A percentile compares a stretch with the other conserved stretches of the same genome.
Evolutionary conservation across 768 basidiomycete genomes (phyloP).

Genomic region (Harrya chromipes): DNA sequence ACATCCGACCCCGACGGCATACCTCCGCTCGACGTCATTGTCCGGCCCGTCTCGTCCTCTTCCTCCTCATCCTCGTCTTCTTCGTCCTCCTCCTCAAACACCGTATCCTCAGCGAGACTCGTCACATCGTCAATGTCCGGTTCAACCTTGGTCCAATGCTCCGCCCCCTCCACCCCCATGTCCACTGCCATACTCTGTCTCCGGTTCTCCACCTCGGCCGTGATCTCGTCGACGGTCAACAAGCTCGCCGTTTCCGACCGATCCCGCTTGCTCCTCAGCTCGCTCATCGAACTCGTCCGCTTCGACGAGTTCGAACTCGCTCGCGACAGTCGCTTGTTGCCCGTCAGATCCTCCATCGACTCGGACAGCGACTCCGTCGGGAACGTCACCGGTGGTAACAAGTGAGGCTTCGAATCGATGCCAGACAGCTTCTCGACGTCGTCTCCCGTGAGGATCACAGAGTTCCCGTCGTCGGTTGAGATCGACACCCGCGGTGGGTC

Average conservation of each 20-base stretch:
- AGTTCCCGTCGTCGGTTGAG: conserved; percentile 68
- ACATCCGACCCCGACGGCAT: conserved; percentile 12
- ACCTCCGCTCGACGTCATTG: conserved; percentile 56
- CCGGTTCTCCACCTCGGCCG: conserved; percentile 82
- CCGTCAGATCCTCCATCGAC: conserved; percentile 59
- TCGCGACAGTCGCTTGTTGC: conserved; percentile 35
- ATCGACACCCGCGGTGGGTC: conserved; percentile 71
- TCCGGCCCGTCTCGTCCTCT: conserved; percentile 50
- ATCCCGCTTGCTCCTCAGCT: conserved; percentile 78
- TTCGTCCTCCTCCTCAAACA: conserved; percentile 48
- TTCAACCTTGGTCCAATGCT: conserved; percentile 77
- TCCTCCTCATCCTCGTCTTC: conserved; percentile 48
- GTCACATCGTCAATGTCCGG: conserved; percentile 47
- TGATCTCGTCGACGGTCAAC: conserved; percentile 97
- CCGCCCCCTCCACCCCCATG: conserved; percentile 45
- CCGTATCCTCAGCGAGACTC: conserved; percentile 43
- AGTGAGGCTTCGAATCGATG: conserved; percentile 44
- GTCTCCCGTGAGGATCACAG: conserved; percentile 57
- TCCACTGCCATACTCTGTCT: conserved; percentile 49
- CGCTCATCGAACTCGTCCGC: conserved; percentile 79
- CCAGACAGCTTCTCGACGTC: conserved; percentile 35
- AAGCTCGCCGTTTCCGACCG: conserved; percentile 86
- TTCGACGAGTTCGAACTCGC: conserved; percentile 50
- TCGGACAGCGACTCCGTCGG: conserved; percentile 79
- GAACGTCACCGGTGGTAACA: conserved; percentile 77